phyloP scores from a whole-genome alignment of 139 green algal genomes.

The Haematococcus lacustris region DNA sequence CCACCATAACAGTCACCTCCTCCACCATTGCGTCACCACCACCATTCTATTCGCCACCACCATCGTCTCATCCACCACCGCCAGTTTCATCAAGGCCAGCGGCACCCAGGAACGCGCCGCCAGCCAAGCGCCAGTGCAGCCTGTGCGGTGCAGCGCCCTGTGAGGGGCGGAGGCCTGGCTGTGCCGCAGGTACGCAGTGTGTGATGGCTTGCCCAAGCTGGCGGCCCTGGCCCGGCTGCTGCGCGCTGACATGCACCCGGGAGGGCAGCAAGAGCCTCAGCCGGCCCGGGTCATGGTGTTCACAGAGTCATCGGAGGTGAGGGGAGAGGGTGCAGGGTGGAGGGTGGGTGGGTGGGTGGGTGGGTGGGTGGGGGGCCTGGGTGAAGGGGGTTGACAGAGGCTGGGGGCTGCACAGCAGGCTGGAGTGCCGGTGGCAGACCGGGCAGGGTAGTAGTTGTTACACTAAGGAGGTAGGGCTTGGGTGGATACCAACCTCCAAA shows the following conservation, averaged over 20 bases:
- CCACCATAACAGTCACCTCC: no score
- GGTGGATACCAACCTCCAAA: no score
- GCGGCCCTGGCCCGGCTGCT: constrained; percentile 51
- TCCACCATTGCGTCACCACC: no score
- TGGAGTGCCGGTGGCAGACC: no score
- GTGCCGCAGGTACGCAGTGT: constrained; percentile 38
- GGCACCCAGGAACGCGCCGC: background rate
- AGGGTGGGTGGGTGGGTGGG: background rate
- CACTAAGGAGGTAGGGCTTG: no score
- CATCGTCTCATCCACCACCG: background rate
- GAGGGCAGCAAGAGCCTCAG: constrained; percentile 27
- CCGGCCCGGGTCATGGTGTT: constrained; percentile 57
- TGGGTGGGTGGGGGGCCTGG: background rate
- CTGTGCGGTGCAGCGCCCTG: background rate
- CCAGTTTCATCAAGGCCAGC: background rate
- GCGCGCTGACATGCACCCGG: constrained; percentile 39
- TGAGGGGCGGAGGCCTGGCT: background rate
- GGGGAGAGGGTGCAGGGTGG: background rate
- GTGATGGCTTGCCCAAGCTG: constrained; percentile 26
- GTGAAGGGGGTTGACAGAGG: background rate
- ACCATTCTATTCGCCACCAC: no score
- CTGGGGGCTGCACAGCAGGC: no score
- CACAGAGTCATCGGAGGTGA: constrained; percentile 15
- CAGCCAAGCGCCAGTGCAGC: background rate
- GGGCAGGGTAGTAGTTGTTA: background rate